Evolutionary conservation across 805 yeast species (phyloP), one percentile per base, ranked within the genome.

Genomic region (Cyberlindnera euphorbiae): DNA sequence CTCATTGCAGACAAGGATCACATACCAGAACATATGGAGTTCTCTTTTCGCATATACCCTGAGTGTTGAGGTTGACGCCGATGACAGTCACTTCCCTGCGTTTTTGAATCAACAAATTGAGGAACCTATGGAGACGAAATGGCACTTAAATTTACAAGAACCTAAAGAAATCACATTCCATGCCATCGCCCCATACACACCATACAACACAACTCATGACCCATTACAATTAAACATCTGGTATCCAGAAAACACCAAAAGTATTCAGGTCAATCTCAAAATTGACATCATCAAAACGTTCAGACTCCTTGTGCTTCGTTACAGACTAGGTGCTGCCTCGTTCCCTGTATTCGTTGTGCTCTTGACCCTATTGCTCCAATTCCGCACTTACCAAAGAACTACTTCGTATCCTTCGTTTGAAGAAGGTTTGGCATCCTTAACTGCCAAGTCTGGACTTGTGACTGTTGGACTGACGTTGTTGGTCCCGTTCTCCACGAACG

Each of bases 71-170:
- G 26, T 27, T 3, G 32, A 47, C 9, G 14, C 39, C 2, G 9
- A 28, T 6, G 25, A 39, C 14, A 8, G 29, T 3, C 10, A 25
- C 7, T 82, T 80, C 49, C 58, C 73, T 15, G 84, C 95, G 1
- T 66, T 87, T 25, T 57, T 83, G 4, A 69, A 87, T 38, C 96
- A 88, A 56, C 72, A 73, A 62, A 63, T 75, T 4, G 62, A 66
- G 9, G 78, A 76, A 24, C 83, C 84, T 1, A 70, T 63, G 47
- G 96, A 89, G 55, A 71, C 86, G 0, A 87, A 86, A 59, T 89
- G 90, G 88, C 83, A 79, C 49, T 59, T 82, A 8, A 69, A 79
- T 37, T 41, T 79, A 1, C 55, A 63, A 6, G 55, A 63, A 4
- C 55, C 16, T 58, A 65, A 65, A 39, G 63, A 51, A 41, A 56